Percentiles rank a stretch among this genome's conserved stretches.
phyloP scores from a whole-genome alignment of 2,329 filamentous ascomycete genomes.

The Cadophora sp. region DNA sequence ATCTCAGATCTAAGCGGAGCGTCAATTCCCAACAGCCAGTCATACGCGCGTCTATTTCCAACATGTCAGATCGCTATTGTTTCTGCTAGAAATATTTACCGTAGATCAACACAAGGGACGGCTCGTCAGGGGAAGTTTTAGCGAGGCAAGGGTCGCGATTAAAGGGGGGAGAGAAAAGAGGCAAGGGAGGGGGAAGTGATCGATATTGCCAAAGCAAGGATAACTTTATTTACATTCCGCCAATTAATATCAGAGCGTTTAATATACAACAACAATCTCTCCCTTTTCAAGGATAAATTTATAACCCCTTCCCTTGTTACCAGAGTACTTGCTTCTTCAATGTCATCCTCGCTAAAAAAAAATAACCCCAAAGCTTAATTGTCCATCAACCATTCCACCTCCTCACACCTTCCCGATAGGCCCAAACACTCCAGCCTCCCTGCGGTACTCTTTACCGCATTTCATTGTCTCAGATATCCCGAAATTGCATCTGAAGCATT shows the following conservation, averaged over 20 bases:
- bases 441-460: no score
- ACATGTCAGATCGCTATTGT: background rate
- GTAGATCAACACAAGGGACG: background rate
- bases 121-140: background rate
- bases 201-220: background rate
- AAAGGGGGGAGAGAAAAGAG: background rate
- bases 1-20: background rate
- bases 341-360: conserved; percentile 6
- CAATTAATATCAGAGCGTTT: background rate
- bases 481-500: no score
- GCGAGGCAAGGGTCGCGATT: background rate
- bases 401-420: no score
- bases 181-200: background rate
- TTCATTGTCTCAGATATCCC: no score
- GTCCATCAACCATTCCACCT: background rate
- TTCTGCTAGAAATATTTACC: background rate
- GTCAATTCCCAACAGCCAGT: background rate
- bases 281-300: background rate
- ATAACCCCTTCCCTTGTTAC: no score
- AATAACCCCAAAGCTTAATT: background rate
- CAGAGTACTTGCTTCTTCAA: background rate
- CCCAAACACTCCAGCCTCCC: no score
- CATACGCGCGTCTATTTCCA: background rate
- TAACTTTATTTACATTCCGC: background rate
- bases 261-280: background rate